Percentiles rank a stretch among this genome's conserved stretches.
Conservation (phyloP, 2,329 filamentous ascomycete species). For the Aureobasidium leucospermi region DNA sequence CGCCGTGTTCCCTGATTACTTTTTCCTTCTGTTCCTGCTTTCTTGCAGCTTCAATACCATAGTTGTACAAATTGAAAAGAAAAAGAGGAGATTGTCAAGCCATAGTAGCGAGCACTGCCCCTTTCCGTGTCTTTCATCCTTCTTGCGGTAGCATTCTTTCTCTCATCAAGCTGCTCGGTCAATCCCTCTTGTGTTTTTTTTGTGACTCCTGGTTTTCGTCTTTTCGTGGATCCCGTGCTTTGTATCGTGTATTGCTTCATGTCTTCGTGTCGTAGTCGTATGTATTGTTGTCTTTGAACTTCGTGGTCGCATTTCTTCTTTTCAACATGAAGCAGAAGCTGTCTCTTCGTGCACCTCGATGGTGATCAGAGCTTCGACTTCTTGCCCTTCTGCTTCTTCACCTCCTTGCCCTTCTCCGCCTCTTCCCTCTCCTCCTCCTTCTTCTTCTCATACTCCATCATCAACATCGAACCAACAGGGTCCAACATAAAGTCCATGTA, state of each 20-base stretch:
- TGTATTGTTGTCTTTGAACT: neutral
- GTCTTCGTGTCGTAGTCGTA: neutral
- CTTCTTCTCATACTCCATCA: neutral
- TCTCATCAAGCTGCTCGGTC: too few relatives aligned
- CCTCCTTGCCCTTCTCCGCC: too few relatives aligned
- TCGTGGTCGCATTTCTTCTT: neutral
- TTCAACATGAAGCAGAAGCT: too few relatives aligned
- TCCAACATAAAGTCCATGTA: neutral
- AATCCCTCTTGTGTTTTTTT: neutral
- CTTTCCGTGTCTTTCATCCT: neutral
- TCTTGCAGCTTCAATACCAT: neutral
- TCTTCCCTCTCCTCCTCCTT: neutral
- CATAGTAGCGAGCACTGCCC: neutral
- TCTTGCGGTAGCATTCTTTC: neutral
- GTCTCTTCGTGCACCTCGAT: too few relatives aligned
- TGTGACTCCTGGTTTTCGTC: neutral
- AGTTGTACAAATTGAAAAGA: neutral
- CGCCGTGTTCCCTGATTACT: neutral
- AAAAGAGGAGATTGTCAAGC: neutral
- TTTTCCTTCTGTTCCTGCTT: neutral
- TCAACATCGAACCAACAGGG: neutral
- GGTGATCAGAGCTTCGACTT: too few relatives aligned
- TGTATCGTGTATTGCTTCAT: neutral
- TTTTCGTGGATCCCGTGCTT: neutral
- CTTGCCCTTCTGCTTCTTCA: too few relatives aligned